A percentile compares a stretch with the other conserved stretches of the same genome.
phyloP scores from a whole-genome alignment of 768 basidiomycete species.

The Hortiboletus campestris region DNA sequence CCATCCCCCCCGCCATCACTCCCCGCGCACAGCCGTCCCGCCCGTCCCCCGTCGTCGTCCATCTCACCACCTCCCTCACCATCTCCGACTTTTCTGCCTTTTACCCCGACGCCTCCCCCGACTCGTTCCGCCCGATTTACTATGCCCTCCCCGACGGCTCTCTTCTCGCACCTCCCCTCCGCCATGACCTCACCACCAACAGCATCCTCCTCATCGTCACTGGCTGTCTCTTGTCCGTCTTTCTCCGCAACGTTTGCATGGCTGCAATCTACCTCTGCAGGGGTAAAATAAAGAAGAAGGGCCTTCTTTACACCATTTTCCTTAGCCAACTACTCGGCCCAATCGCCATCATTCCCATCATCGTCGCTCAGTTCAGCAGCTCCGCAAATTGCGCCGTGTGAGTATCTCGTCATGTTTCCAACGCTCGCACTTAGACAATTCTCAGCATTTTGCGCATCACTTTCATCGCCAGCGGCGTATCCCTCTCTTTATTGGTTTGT shows the following conservation, averaged over 20 bases:
- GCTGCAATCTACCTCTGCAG: slow-evolving; percentile 50
- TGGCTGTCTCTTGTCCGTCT: slow-evolving; percentile 1
- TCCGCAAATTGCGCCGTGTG: not conserved
- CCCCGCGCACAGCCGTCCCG: not conserved
- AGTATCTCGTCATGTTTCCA: not conserved
- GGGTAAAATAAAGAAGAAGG: slow-evolving; percentile 56
- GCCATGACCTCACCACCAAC: not conserved
- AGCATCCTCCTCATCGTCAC: not conserved
- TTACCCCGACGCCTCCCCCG: not conserved
- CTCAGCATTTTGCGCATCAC: slow-evolving; percentile 39
- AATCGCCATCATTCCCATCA: slow-evolving; percentile 40
- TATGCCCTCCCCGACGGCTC: not conserved
- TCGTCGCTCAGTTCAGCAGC: slow-evolving; percentile 46
- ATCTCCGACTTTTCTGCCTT: not conserved
- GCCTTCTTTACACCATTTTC: slow-evolving; percentile 44
- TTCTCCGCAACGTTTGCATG: slow-evolving; percentile 1
- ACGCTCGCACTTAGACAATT: not conserved
- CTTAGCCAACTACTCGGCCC: slow-evolving; percentile 40
- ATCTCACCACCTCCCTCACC: not conserved
- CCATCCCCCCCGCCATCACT: not conserved
- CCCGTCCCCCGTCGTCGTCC: not conserved
- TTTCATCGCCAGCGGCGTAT: slow-evolving; percentile 23
- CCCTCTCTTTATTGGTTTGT: slow-evolving; percentile 42
- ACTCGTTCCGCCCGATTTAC: not conserved
- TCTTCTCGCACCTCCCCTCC: slow-evolving; percentile 2